Base-by-base conservation (phyloP, 306 rosid genomes). In the Prunus mongolica region DNA sequence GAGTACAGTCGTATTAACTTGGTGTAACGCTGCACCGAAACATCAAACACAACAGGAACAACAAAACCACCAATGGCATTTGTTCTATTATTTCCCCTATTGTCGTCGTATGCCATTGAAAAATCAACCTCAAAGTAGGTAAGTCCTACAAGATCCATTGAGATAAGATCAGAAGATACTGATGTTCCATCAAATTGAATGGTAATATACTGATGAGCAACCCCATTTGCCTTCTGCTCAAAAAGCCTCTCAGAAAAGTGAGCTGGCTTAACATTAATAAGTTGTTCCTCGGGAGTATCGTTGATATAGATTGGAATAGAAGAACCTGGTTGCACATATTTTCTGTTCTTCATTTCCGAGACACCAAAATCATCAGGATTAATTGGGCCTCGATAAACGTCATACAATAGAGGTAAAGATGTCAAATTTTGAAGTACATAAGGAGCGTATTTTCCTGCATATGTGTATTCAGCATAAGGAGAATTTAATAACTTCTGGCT, bases 111-210 rank as follows among this genome's bases (percentile, higher is more conserved):
- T 8, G 91, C 50, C 87, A 86, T 86, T 44, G 88, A 92, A 80
- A 92, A 90, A 69, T 92, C 93, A 85, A 88, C 97, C 89, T 92
- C 97, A 81, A 92, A 89, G 92, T 84, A 92, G 25, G 93, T 82
- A 76, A 90, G 87, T 69, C 98, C 97, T 30, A 90, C 97, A 79
- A 89, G 92, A 83, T 95, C 98, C 93, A 95, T 92, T 75, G 98
- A 95, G 78, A 95, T 95, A 30, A 93, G 97, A 78, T 72, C 79
- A 74, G 93, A 95, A 54, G 92, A 80, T 69, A 78, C 81, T 65
- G 92, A 89, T 69, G 97, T 84, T 73, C 96, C 97, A 80, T 95
- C 98, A 75, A 95, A 94, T 85, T 88, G 97, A 75, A 95, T 86
- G 73, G 81, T 79, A 65, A 95, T 86, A 83, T 81, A 95, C 82